Base-by-base conservation (phyloP, 2,329 filamentous ascomycete genomes). In the Ophiostoma quercus region DNA sequence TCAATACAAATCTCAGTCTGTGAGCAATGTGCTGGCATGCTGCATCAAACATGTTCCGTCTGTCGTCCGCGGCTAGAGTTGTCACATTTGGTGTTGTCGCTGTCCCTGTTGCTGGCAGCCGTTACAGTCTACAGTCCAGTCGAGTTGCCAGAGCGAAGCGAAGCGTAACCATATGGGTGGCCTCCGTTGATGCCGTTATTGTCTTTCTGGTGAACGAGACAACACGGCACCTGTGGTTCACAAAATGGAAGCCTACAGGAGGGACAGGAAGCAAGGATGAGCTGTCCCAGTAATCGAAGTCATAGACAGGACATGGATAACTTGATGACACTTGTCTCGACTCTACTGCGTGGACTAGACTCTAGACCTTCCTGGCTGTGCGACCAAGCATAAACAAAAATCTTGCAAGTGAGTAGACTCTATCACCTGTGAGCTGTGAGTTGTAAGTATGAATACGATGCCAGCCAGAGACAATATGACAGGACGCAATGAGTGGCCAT, bases 161-260 rank as follows among this genome's bases (percentile, higher is more conserved):
- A 62, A 62, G 57, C 57, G 57, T 62, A 62, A 62, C 57, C 22
- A 14, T 7, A 32, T 32, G 25, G 25, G 25, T 62, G 57, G 57
- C 57, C 57, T 62, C 57, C 34, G 25, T 25, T 47, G 19, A 16
- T 47, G 16, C 19, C 16, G 8, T 2, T 54, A 19, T 1, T 54
- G 3, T 54, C 51, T 57, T 57, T n/a, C 57, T 5, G 14, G 57
- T 62, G 6, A 14, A 19, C 8, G 25, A 62, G 57, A 34, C 57
- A 62, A 12, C 51, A 57, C 51, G n/a, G 9, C 51, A 25, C 51
- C 8, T 25, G 51, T 25, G 51, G 12, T 57, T n/a, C n/a, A 57
- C 51, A 57, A 25, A 14, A 57, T 57, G 51, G 51, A 25, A 57
- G 51, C 51, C 51, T 57, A 57, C 51, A 57, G 51, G 22, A 57